A percentile compares a stretch with the other conserved stretches of the same genome.
phyloP scores from a whole-genome alignment of 768 basidiomycete species.

The Boletus rubroflammeus region DNA sequence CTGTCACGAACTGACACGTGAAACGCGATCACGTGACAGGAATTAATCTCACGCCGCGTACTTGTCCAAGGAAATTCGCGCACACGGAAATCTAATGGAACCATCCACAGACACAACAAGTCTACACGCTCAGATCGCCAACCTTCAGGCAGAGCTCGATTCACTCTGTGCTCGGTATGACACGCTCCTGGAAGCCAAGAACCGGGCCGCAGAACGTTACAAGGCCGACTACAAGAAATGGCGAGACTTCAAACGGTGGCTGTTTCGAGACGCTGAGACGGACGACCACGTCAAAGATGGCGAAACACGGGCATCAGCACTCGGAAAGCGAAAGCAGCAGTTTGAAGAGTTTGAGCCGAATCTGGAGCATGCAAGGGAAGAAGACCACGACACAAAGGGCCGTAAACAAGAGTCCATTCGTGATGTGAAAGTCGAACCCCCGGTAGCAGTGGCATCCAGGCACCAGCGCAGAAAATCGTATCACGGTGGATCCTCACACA shows the following conservation, averaged over 20 bases:
- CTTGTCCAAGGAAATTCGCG: not conserved
- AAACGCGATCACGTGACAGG: constrained; percentile 23
- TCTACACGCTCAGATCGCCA: constrained; percentile 13
- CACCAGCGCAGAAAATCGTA: constrained; percentile 17
- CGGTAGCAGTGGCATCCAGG: not conserved
- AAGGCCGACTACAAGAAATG: constrained; percentile 53
- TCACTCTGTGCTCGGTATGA: constrained; percentile 43
- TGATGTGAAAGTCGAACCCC: constrained; percentile 1
- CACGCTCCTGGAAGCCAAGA: constrained; percentile 40
- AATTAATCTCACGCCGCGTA: not conserved
- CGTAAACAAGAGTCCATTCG: constrained; percentile 1
- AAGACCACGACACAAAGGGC: constrained; percentile 6
- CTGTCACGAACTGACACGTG: not conserved
- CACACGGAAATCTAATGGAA: constrained; percentile 1
- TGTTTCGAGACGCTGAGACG: constrained; percentile 35
- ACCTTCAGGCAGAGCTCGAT: constrained; percentile 32
- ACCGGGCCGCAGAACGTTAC: constrained; percentile 45
- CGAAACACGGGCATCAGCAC: constrained; percentile 24
- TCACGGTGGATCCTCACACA: constrained; percentile 11
- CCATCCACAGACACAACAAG: not conserved
- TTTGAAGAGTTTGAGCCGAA: constrained; percentile 21
- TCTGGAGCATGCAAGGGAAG: constrained; percentile 1
- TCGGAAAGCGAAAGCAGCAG: constrained; percentile 30
- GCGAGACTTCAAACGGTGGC: constrained; percentile 43
- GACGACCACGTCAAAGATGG: constrained; percentile 27